Evolutionary conservation across 2,329 filamentous ascomycete genomes (phyloP).

Genomic region (Colletotrichum scovillei): DNA sequence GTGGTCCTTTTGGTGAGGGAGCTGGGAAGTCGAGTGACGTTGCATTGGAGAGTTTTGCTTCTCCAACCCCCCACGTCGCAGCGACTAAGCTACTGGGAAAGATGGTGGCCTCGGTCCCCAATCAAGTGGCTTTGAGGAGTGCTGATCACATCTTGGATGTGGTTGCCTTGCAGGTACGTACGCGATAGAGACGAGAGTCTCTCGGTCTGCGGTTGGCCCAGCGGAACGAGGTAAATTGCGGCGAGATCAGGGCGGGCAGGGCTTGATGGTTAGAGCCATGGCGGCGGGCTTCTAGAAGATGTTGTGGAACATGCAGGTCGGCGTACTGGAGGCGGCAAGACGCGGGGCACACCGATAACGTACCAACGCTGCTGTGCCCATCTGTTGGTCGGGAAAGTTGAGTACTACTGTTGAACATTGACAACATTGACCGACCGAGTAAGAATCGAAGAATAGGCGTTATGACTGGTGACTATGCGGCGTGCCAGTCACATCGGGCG

Average conservation of each 20-base stretch:
- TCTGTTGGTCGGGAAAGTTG: not conserved
- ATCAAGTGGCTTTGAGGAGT: not conserved
- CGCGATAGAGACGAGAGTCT: not conserved
- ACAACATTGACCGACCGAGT: not conserved
- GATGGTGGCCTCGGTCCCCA: constrained; percentile 20
- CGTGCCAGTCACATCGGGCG: not conserved
- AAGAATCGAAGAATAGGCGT: not conserved
- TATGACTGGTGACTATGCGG: not conserved
- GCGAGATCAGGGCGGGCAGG: constrained; percentile 21
- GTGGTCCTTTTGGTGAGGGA: not conserved
- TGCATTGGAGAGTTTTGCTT: constrained; percentile 24
- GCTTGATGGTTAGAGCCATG: not conserved
- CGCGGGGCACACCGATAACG: not conserved
- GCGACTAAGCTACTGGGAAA: constrained; percentile 1
- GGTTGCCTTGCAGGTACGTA: constrained; percentile 15
- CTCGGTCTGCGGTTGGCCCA: constrained; percentile 12
- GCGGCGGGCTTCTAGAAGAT: constrained; percentile 26
- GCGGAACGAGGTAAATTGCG: constrained; percentile 1
- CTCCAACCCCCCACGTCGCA: constrained; percentile 29
- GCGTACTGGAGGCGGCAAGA: not conserved
- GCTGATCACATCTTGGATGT: not conserved
- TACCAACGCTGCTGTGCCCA: constrained; percentile 8
- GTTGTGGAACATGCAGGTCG: constrained; percentile 12
- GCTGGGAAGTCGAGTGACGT: constrained; percentile 12
- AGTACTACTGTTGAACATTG: not conserved